A percentile compares a stretch with the other conserved stretches of the same genome.
These are phyloP conservation scores for Boletus pseudo-olivaceus DNA, from an alignment of 768 basidiomycete species.

Conservation along the genomic window DNA sequence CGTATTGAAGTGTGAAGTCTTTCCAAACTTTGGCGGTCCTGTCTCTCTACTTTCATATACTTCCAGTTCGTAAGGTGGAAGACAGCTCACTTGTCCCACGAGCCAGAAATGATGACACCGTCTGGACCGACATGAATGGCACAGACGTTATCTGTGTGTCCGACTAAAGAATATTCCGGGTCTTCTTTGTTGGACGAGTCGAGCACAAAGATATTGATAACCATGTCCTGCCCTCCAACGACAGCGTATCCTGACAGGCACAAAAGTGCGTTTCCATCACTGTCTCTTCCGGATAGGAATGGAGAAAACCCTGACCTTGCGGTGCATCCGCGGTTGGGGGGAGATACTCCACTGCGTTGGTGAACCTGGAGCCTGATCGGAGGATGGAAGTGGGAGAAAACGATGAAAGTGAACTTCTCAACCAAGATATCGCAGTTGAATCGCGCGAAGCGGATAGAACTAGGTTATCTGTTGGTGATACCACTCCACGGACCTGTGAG, in stretches of 20 bases:
- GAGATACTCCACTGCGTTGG: conserved; percentile 81
- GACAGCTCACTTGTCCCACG: conserved; percentile 86
- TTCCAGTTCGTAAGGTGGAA: neutral
- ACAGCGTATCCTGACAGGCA: conserved; percentile 66
- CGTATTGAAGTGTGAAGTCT: conserved; percentile 65
- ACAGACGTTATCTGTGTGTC: conserved; percentile 90
- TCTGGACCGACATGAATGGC: conserved; percentile 66
- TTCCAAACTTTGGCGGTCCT: conserved; percentile 96
- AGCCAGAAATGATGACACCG: conserved; percentile 86
- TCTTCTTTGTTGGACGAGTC: conserved; percentile 54
- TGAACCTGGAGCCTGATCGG: conserved; percentile 65
- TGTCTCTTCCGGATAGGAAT: neutral
- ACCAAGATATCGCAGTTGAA: conserved; percentile 86
- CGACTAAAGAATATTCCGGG: conserved; percentile 78
- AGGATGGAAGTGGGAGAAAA: conserved; percentile 57
- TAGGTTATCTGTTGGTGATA: conserved; percentile 69
- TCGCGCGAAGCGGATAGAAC: conserved; percentile 92
- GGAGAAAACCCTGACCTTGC: conserved; percentile 48
- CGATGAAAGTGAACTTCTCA: conserved; percentile 43
- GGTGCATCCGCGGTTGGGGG: conserved; percentile 65
- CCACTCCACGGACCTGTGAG: conserved; percentile 76
- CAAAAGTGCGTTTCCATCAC: conserved; percentile 5
- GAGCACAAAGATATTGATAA: conserved; percentile 80
- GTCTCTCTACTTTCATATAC: conserved; percentile 5
- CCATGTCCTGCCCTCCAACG: conserved; percentile 85